Evolutionary conservation across 1,284 basidiomycete species (phyloP), one percentile per base, ranked within the genome.

Genomic region (Exsudoporus floridanus): DNA sequence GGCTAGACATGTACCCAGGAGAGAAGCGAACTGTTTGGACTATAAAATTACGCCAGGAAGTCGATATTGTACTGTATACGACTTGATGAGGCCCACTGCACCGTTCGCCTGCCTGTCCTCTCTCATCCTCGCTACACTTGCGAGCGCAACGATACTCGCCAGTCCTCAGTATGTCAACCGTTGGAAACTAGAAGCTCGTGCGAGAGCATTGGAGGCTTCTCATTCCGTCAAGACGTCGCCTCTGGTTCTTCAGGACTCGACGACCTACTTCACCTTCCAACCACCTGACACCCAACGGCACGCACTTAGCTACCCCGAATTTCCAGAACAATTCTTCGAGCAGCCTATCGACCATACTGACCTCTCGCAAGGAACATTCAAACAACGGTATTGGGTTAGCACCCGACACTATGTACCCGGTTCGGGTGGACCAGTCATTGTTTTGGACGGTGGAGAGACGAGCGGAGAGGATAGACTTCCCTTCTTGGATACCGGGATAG

Each of bases 341-440:
- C 94, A 97, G 67, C 91, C 90, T 0, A 72, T 95, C 46, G 92
- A 95, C 67, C 94, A 98, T 65, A 85, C 86, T 57, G 74, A 77
- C 36, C 67, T 70, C 19, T 72, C 73, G 19, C 72, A 73, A 21
- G 75, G 77, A 49, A 84, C 79, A 3, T 92, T 86, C 69, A 70
- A 73, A 45, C 89, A 92, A 64, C 79, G 90, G 25, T 98, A 94
- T 73, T 98, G 94, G 93, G 78, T 94, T 43, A 94, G 88, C 65
- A 81, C 82, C n/a, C 81, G 88, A 31, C 84, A 92, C 69, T 98
- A 96, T 71, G 77, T 81, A 54, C 77, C 85, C 0, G 79, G 84
- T 12, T 73, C 78, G 2, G 83, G 84, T 42, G 87, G 84, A 5
- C 92, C 92, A 0, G 86, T 95, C 25, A 84, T 90, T 63, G 79